Evolutionary conservation across 2,329 filamentous ascomycete genomes (phyloP), one percentile per base, ranked within the genome.

Genomic region (Orbilia quercus): DNA sequence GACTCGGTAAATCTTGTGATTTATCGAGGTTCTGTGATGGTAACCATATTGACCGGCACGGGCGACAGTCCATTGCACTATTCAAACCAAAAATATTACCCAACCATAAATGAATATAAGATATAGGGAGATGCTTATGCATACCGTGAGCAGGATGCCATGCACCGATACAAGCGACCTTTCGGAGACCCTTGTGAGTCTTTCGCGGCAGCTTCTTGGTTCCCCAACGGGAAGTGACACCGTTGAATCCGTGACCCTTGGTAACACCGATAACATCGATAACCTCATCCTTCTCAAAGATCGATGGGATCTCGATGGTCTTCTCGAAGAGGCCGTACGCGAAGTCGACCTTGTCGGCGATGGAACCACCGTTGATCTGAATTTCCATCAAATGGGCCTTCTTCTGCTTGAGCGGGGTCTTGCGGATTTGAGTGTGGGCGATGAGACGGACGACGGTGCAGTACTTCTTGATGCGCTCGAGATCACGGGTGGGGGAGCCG

Each of bases 381-480:
- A 99, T 92, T 88, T 99, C 95, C 95, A 99, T 99, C 80, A 99
- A 88, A 85, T 99, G 95, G 81, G 95, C 94, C 91, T 98, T 99
- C 93, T 99, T 99, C 89, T 99, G 95, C 91, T 97, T 98, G 84
- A 99, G 90, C 77, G 95, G 94, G 76, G 95, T 98, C 90, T 96
- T 94, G 89, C 90, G 89, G 88, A 98, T 93, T 87, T 99, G 95
- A 80, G 95, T 97, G 90, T 99, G 95, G 84, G 95, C 94, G 83
- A 99, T 93, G 79, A 99, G 89, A 84, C 95, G 95, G 87, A 99
- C 91, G 84, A 98, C 93, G 80, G 92, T 95, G 91, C 94, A 97
- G 92, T 99, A 99, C 88, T 98, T 98, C 92, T 97, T 96, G 86
- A 99, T 98, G 85, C 95, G 93, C 90, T 98, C 95, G 82, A 99